Evolutionary conservation across 169 alveolate species (phyloP).

Genomic region (Cryptosporidium ubiquitum): DNA sequence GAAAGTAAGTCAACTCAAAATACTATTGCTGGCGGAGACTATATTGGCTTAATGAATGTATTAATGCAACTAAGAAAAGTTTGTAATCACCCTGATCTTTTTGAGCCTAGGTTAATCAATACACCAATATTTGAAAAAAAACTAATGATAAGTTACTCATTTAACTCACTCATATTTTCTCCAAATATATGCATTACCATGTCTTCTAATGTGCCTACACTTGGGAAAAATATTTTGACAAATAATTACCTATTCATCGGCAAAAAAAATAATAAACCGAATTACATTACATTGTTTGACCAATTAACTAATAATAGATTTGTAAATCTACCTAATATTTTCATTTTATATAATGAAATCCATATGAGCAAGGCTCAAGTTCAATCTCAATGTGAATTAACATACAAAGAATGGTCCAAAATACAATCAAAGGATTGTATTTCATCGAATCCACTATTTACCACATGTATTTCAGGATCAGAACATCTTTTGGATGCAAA

Average conservation of each 20-base stretch:
- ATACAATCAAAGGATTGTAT: not conserved
- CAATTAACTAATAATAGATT: constrained; percentile 8
- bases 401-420: constrained; percentile 18
- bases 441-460: not conserved
- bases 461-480: not conserved
- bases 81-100: constrained; percentile 98
- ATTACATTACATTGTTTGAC: not conserved
- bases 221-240: constrained; percentile 10
- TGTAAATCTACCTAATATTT: constrained; percentile 33
- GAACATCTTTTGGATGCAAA: not conserved
- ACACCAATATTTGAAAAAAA: constrained; percentile 82
- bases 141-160: constrained; percentile 7
- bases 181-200: constrained; percentile 8
- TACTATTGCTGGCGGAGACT: constrained; percentile 86
- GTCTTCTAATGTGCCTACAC: constrained; percentile 28
- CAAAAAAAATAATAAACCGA: not conserved
- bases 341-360: constrained; percentile 46
- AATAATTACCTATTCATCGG: constrained; percentile 12
- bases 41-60: constrained; percentile 95
- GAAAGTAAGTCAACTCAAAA: constrained; percentile 82
- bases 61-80: constrained; percentile 97
- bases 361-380: not conserved
- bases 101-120: constrained; percentile 92
- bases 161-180: not conserved
- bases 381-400: constrained; percentile 37